phyloP scores from a whole-genome alignment of 352 stramenopile species.

The Halophytophthora batemanensis region DNA sequence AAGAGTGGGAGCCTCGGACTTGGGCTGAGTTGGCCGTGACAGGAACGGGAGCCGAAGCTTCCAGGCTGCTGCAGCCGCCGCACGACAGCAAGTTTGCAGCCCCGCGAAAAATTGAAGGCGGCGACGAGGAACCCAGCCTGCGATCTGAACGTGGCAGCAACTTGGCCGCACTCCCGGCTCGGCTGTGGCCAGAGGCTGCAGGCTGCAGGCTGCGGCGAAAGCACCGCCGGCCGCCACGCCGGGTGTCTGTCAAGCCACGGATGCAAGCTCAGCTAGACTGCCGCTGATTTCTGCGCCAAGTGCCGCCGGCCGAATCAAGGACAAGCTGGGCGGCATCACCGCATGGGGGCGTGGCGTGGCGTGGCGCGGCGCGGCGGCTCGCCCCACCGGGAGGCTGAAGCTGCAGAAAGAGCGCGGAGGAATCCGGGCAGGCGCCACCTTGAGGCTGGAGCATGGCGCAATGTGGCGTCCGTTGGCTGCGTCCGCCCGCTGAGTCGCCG shows the following conservation, averaged over 20 bases:
- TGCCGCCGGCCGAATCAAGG: no score
- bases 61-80: conserved; percentile 16
- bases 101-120: conserved; percentile 22
- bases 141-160: conserved; percentile 23
- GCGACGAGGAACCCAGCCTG: conserved; percentile 11
- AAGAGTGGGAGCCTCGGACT: no score
- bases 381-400: conserved; percentile 14
- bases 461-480: no score
- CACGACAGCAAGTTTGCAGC: conserved; percentile 32
- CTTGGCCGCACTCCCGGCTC: no score
- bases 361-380: conserved; percentile 8
- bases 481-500: no score
- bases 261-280: no score
- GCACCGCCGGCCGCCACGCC: not conserved
- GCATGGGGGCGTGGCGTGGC: no score
- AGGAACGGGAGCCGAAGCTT: conserved; percentile 11
- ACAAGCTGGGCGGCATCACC: no score
- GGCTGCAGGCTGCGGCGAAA: conserved; percentile 3
- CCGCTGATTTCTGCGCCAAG: no score
- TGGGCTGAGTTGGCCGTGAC: no score
- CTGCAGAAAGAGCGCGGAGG: conserved; percentile 5
- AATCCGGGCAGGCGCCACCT: not conserved
- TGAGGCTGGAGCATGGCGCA: no score
- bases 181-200: not conserved
- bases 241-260: not conserved